Evolutionary conservation across 257 asterid genomes (phyloP).

Genomic region (Jacaranda copaia): DNA sequence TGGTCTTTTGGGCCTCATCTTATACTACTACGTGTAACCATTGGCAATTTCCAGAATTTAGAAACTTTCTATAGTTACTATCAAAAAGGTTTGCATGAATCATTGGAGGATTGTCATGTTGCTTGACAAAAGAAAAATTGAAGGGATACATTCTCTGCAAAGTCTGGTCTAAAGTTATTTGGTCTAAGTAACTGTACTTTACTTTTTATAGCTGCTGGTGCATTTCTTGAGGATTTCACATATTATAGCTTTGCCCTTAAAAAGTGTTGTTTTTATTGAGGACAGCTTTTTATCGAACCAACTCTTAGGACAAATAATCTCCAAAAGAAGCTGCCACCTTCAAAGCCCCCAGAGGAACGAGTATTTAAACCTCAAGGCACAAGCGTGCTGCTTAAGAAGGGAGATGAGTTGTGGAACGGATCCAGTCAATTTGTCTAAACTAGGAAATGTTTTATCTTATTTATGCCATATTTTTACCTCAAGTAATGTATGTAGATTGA

Average conservation of each 20-base stretch:
- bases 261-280: not conserved
- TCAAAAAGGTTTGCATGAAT: not conserved
- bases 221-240: conserved; percentile 12
- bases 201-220: conserved; percentile 2
- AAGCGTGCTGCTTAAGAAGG: conserved; percentile 79
- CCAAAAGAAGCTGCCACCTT: conserved; percentile 62
- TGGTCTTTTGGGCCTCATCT: not conserved
- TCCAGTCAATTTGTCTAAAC: conserved; percentile 4
- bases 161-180: not conserved
- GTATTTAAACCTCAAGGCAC: conserved; percentile 65
- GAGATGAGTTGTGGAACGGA: conserved; percentile 76
- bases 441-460: conserved; percentile 1
- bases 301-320: conserved; percentile 77
- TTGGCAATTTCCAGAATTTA: not conserved
- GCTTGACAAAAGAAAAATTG: not conserved
- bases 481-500: not conserved
- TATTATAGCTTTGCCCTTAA: conserved; percentile 5
- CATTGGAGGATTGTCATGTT: not conserved
- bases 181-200: not conserved
- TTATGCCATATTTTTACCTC: not conserved
- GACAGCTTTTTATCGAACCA: conserved; percentile 87
- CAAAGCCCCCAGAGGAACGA: conserved; percentile 73
- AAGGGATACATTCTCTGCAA: not conserved
- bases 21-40: not conserved
- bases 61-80: not conserved